Evolutionary conservation across 768 basidiomycete species (phyloP), one percentile per base, ranked within the genome.

Genomic region (Lactarius akahatsu): DNA sequence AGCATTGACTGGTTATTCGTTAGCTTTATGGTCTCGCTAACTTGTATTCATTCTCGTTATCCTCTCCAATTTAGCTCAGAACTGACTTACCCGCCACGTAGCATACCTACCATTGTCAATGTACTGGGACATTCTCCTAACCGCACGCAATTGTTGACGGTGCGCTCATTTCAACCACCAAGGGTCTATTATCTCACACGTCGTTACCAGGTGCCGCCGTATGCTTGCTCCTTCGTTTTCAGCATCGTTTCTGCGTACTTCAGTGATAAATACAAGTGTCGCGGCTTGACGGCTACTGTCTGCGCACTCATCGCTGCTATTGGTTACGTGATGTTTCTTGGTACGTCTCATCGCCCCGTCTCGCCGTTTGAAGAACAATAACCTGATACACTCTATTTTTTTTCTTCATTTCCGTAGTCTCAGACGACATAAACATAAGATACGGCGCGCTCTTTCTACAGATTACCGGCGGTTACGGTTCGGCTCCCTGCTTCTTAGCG

Each of bases 101-200:
- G 72, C 71, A 50, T 69, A 45, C 73, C 74, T 7, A 68, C 69
- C 20, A 73, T 73, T 41, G 72, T 74, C 18, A 62, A 66, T 9
- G 63, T 70, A n/a, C 70, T 78, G 2, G 76, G 76, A 2, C 74
- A 76, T 58, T 61, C 63, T 1, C 69, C 70, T 8, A 72, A 69
- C 28, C 62, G 58, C 20, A 73, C 75, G 3, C 74, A 78, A 58
- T 72, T 77, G 15, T 69, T 78, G 68, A 72, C 61, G 8, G 65
- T 76, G 47, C 40, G 13, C 58, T 66, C 47, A 41, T 69, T 30
- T 65, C 61, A 45, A 16, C 45, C n/a, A 20, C 9, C 45, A 45
- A 3, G 9, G 20, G n/a, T n/a, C n/a, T 9, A 28, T 28, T 28
- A 8, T 45, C 20, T 45, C 20, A 20, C 45, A n/a, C 20, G 4